A percentile compares a stretch with the other conserved stretches of the same genome.
Conservation (phyloP, 768 basidiomycete genomes). For the Neoboletus magnificus region DNA sequence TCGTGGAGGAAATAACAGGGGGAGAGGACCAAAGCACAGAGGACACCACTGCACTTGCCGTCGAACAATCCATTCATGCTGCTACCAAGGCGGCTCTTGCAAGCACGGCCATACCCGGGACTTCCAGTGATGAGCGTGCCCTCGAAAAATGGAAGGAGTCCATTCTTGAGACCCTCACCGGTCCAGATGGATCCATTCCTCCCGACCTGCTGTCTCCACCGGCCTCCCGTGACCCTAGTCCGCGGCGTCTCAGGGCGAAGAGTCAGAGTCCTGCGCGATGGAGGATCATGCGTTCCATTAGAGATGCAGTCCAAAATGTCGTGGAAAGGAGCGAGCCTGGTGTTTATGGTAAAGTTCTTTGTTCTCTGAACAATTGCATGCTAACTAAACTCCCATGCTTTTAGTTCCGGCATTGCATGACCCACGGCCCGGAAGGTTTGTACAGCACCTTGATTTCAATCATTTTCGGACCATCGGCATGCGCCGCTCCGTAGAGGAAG, state of each 20-base stretch:
- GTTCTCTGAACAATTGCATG: background rate
- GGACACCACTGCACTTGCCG: constrained; percentile 58
- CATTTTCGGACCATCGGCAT: constrained; percentile 98
- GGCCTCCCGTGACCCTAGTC: constrained; percentile 81
- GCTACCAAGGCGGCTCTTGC: constrained; percentile 62
- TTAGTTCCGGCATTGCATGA: constrained; percentile 68
- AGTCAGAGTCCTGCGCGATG: constrained; percentile 82
- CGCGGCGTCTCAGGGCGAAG: constrained; percentile 67
- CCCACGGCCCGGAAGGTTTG: constrained; percentile 73
- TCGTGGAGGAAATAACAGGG: constrained; percentile 77
- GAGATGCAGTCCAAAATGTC: constrained; percentile 70
- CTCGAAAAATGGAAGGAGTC: constrained; percentile 56
- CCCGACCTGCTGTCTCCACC: constrained; percentile 75
- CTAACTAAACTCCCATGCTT: background rate
- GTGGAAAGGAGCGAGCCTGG: constrained; percentile 62
- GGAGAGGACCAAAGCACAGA: constrained; percentile 49
- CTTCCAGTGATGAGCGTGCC: constrained; percentile 38
- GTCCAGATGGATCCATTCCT: constrained; percentile 69
- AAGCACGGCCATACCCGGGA: constrained; percentile 36
- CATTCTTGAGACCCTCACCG: constrained; percentile 53
- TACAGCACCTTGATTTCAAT: constrained; percentile 89
- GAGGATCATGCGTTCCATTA: constrained; percentile 77
- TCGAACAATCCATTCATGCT: constrained; percentile 64
- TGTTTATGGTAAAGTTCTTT: constrained; percentile 59
- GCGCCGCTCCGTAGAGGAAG: constrained; percentile 88